Conservation (phyloP, 2,329 filamentous ascomycete species). For the Grosmannia clavigera region DNA sequence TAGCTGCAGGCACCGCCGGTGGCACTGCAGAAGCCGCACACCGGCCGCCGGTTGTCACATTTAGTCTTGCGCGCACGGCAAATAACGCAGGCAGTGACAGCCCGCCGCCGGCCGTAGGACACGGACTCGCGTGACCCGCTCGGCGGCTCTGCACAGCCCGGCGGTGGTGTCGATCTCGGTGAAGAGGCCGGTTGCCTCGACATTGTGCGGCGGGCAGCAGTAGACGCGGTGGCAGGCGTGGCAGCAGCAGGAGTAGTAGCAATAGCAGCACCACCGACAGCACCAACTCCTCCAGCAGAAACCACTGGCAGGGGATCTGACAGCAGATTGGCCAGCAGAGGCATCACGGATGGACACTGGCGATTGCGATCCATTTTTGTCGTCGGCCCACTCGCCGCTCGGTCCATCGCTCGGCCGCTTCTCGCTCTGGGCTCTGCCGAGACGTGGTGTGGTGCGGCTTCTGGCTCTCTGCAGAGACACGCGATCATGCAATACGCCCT, state of each 20-base stretch:
- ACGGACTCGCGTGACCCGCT: neutral
- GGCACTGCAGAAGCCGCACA: constrained; percentile 22
- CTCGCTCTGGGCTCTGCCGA: too few species aligned
- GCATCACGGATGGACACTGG: neutral
- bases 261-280: too few species aligned
- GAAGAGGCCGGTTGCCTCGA: neutral
- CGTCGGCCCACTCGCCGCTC: too few species aligned
- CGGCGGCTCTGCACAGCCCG: neutral
- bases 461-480: too few species aligned
- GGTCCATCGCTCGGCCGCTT: too few species aligned
- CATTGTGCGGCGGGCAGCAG: neutral
- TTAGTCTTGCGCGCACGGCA: constrained; percentile 24
- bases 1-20: constrained; percentile 1
- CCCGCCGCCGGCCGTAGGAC: constrained; percentile 11
- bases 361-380: neutral
- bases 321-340: neutral
- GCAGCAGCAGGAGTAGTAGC: too few species aligned
- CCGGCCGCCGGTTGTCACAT: constrained; percentile 24
- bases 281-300: too few species aligned
- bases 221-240: too few species aligned
- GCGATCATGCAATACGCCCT: too few species aligned
- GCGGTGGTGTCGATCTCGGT: neutral
- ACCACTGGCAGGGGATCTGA: neutral
- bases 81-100: constrained; percentile 21
- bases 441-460: too few species aligned